Base-by-base conservation (phyloP, 202 grass and related monocot species). In the Schoenoplectus tabernaemontani region DNA sequence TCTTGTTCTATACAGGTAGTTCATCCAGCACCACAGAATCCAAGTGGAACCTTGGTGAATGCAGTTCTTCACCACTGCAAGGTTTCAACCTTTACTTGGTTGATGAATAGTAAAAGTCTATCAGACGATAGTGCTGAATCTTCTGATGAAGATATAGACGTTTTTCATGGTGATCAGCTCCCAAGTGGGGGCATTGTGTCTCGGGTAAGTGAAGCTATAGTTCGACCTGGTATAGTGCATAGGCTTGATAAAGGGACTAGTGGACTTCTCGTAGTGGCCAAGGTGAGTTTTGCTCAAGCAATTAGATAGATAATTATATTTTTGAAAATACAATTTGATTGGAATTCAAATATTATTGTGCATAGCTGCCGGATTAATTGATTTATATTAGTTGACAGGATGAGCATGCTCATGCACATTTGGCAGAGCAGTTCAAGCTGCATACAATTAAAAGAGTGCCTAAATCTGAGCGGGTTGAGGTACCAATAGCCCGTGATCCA, bases 231-330 rank as follows among this genome's bases (percentile, higher is more conserved):
- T 85, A 95, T 98, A 63, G 95, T 98, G 34, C 91, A 98, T 74
- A 92, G 95, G 86, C 83, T 98, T 37, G 91, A 98, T 85, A 98
- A 98, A 77, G 95, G 89, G 44, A 98, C 95, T 67, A 95, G 95
- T 15, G 91, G 89, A 44, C 89, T 98, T 59, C 91, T 98, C 71
- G 88, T 98, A 83, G 84, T 98, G 44, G 95, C 95, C 47, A 95
- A 98, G 89, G 95, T 97, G 75, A 37, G n/a, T n/a, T 26, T 9
- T 44, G 26, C 51, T 73, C 51, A 33, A 73, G 24, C 12, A 51
- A 51, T 73, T 73, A 9, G 69, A 32, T 51, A 24, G 51, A 53
- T 73, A 73, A 51, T n/a, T 30, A 50, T 17, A 17, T 17, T 73
- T 13, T 51, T 43, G n/a, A n/a, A n/a, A n/a, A n/a, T n/a, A n/a